These are phyloP conservation scores for Chloris gayana DNA, from an alignment of 176 grass and related monocot species.

Conservation along the genomic window DNA sequence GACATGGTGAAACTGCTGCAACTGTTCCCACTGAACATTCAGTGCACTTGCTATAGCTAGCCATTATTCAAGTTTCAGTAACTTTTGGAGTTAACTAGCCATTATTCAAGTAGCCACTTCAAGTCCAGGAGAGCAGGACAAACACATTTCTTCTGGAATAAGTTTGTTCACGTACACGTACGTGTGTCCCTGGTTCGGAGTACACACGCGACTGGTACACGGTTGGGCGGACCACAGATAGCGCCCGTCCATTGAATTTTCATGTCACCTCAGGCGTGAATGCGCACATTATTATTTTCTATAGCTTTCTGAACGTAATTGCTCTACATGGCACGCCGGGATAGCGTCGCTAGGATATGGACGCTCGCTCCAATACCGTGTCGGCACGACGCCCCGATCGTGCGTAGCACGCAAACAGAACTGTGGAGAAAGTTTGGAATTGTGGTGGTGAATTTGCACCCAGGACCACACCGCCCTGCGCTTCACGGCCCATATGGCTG, in stretches of 20 bases:
- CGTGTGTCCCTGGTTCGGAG: not conserved
- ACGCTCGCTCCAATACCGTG: not conserved
- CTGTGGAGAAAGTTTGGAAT: not conserved
- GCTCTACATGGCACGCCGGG: not conserved
- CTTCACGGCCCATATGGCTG: not conserved
- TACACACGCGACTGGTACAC: not conserved
- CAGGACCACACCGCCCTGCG: not conserved
- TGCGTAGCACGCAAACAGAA: no score
- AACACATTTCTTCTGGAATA: not conserved
- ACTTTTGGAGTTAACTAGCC: no score
- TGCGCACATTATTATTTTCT: not conserved
- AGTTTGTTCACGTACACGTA: not conserved
- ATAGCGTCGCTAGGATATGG: no score
- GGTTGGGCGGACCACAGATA: not conserved
- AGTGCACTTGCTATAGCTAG: not conserved
- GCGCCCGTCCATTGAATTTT: constrained; percentile 18
- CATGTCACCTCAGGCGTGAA: constrained; percentile 21
- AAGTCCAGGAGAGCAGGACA: no score
- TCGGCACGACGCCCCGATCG: no score
- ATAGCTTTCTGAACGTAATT: constrained; percentile 28
- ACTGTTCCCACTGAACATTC: not conserved
- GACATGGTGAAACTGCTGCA: not conserved
- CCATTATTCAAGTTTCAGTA: no score
- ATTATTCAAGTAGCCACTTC: no score
- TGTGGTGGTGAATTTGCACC: not conserved